Percentiles rank a stretch among this genome's conserved stretches.
These are phyloP conservation scores for Candida sithepensis DNA, from an alignment of 805 yeast species.

Conservation along the genomic window DNA sequence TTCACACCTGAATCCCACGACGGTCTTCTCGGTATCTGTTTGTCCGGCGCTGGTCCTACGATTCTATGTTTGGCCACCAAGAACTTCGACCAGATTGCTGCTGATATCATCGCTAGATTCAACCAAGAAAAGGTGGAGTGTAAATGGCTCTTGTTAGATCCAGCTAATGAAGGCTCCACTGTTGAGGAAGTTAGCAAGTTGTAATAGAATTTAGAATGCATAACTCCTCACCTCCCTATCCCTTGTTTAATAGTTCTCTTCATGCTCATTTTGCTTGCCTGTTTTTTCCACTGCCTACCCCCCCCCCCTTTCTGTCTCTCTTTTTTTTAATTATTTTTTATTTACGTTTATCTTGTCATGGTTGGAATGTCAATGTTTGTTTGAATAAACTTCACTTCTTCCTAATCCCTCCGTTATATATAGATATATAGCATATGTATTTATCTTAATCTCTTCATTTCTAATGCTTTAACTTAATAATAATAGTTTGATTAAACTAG, in stretches of 20 bases:
- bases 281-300: no score
- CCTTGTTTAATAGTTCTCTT: no score
- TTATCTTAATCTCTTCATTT: background rate
- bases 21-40: conserved; percentile 89
- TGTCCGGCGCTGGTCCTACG: conserved; percentile 98
- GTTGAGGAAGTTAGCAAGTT: conserved; percentile 38
- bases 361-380: conserved; percentile 1
- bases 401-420: background rate
- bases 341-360: background rate
- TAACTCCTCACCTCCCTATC: no score
- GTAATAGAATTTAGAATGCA: conserved; percentile 6
- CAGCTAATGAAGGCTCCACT: conserved; percentile 84
- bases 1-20: conserved; percentile 80
- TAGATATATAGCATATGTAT: background rate
- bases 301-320: background rate
- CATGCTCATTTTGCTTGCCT: no score
- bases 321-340: background rate
- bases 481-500: background rate
- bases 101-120: conserved; percentile 68
- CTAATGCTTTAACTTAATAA: background rate
- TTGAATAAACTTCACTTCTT: conserved; percentile 1
- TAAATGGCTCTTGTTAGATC: conserved; percentile 77
- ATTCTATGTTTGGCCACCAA: conserved; percentile 89
- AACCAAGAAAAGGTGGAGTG: conserved; percentile 62
- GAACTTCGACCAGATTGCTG: conserved; percentile 80